Percentiles rank a stretch among this genome's conserved stretches.
phyloP scores from a whole-genome alignment of 2,329 filamentous ascomycete genomes.

The Monilinia polystroma region DNA sequence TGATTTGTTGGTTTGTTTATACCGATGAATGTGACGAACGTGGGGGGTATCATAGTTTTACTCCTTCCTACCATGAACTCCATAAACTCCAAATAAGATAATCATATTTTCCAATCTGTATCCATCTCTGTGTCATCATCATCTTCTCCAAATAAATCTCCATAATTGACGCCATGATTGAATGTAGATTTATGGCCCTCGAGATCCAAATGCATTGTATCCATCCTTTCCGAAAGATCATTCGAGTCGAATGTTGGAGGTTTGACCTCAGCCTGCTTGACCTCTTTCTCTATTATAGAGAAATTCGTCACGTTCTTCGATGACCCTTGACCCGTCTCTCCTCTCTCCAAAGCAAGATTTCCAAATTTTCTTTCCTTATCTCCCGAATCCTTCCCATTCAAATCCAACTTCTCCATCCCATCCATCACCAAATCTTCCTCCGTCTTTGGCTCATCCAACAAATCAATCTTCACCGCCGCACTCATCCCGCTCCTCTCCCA shows the following conservation, averaged over 20 bases:
- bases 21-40: slow-evolving; percentile 7
- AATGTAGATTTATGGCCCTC: slow-evolving; percentile 39
- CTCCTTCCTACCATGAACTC: slow-evolving; percentile 20
- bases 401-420: slow-evolving; percentile 43
- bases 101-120: slow-evolving; percentile 36
- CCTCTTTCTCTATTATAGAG: slow-evolving; percentile 53
- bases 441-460: slow-evolving; percentile 65
- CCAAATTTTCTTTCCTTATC: slow-evolving; percentile 42
- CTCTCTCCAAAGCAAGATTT: slow-evolving; percentile 53
- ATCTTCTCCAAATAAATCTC: slow-evolving; percentile 23
- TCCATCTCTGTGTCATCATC: slow-evolving; percentile 30
- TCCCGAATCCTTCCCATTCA: slow-evolving; percentile 47
- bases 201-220: slow-evolving; percentile 37
- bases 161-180: slow-evolving; percentile 28
- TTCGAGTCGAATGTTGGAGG: slow-evolving; percentile 43
- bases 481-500: slow-evolving; percentile 65
- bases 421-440: slow-evolving; percentile 39
- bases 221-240: slow-evolving; percentile 38
- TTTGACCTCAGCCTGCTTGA: slow-evolving; percentile 42
- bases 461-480: slow-evolving; percentile 49
- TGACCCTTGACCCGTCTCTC: slow-evolving; percentile 38
- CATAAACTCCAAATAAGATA: slow-evolving; percentile 23
- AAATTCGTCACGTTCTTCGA: slow-evolving; percentile 45
- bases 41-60: slow-evolving; percentile 29
- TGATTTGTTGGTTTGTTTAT: neutral